phyloP scores from a whole-genome alignment of 371 early-diverging fungal species.

The Cokeromyces recurvatus region DNA sequence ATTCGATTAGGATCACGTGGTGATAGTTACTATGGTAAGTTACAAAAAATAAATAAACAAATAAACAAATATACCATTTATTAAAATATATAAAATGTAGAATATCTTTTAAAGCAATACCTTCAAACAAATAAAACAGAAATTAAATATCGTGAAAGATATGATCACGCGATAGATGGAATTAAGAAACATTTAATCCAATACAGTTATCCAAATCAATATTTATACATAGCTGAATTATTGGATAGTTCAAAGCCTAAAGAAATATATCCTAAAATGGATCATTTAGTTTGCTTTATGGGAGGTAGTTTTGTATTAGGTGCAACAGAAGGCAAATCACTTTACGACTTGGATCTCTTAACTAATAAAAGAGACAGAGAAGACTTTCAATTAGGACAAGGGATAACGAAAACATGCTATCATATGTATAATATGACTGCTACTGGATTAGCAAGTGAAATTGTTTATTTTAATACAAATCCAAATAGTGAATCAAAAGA shows the following conservation, averaged over 20 bases:
- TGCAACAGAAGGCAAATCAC: slow-evolving; percentile 58
- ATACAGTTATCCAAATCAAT: slow-evolving; percentile 50
- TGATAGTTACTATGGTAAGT: slow-evolving; percentile 85
- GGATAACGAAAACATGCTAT: slow-evolving; percentile 75
- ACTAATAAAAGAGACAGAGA: slow-evolving; percentile 33
- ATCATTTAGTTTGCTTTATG: slow-evolving; percentile 91
- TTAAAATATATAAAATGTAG: slow-evolving; percentile 29
- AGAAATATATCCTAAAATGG: slow-evolving; percentile 69
- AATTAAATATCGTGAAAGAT: slow-evolving; percentile 62
- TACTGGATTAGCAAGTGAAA: slow-evolving; percentile 83
- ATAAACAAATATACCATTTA: background rate
- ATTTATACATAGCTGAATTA: slow-evolving; percentile 73
- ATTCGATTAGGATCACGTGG: slow-evolving; percentile 77
- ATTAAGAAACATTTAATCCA: slow-evolving; percentile 70
- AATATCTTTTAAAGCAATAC: slow-evolving; percentile 88
- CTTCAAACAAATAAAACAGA: slow-evolving; percentile 69
- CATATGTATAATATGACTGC: slow-evolving; percentile 77
- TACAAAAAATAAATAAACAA: background rate
- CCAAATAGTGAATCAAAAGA: slow-evolving; percentile 24
- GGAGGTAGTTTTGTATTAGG: slow-evolving; percentile 82
- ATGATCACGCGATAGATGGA: slow-evolving; percentile 65
- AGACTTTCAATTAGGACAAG: slow-evolving; percentile 69
- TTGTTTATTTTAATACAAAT: slow-evolving; percentile 54
- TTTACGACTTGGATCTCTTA: slow-evolving; percentile 15
- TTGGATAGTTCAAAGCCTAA: slow-evolving; percentile 25